Evolutionary conservation across 2,329 filamentous ascomycete genomes (phyloP), one percentile per base, ranked within the genome.

Genomic region (Apiospora malaysiana): DNA sequence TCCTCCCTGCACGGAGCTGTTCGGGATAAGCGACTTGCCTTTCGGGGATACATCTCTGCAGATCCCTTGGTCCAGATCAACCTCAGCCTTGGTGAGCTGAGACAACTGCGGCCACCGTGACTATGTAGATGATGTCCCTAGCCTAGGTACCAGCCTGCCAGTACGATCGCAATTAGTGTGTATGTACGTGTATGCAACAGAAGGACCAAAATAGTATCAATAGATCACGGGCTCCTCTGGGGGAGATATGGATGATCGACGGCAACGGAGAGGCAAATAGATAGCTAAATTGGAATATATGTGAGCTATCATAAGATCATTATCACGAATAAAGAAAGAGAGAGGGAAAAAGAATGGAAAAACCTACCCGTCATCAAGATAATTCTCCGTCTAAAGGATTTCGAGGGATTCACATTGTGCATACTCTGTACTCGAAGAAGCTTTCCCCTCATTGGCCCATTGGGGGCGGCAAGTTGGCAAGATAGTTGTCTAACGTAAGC

Each of bases 71-170:
- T 59, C 51, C 51, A 59, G 51, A 59, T 45, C 51, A 32, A 18
- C 51, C 51, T 40, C 56, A 40, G 56, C 56, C 56, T 63, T 63
- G 56, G 27, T 32, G 56, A 63, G 56, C 56, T 63, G 56, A 63
- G 56, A 63, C 56, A 63, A 40, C 56, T 63, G 56, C 56, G 56
- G 56, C 56, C 56, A 63, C 18, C 27, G 18, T 21, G 21, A 63
- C 51, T 59, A 63, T 32, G 16, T 59, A 45, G 42, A 18, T 18
- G 42, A 45, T 32, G 49, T 37, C 8, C 9, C 56, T 40, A 21
- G n/a, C 27, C 56, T 37, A 63, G 32, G 42, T 45, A 4, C 32
- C 37, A 25, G 25, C 49, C 49, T 56, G 32, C 49, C 49, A 27
- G 18, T 63, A 23, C 27, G 18, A 63, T 40, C 27, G 32, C 4